phyloP scores from a whole-genome alignment of 2,329 filamentous ascomycete species.

The Mollisiaceae sp. region DNA sequence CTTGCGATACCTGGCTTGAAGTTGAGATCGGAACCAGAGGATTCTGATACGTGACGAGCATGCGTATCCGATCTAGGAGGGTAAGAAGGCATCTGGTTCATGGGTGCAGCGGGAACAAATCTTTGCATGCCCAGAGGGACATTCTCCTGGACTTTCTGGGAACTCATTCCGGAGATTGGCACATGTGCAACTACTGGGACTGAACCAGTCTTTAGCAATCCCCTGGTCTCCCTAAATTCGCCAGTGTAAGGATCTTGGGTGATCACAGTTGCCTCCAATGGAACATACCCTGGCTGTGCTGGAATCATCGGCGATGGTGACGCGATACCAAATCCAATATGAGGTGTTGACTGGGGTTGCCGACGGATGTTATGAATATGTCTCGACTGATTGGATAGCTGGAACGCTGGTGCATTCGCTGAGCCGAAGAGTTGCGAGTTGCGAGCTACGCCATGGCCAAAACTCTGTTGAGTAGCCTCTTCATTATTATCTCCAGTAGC shows the following conservation, averaged over 20 bases:
- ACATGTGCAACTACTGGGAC: constrained; percentile 22
- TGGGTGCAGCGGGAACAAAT: background rate
- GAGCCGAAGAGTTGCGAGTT: background rate
- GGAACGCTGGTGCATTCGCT: background rate
- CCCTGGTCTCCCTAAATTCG: constrained; percentile 18
- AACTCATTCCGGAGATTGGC: constrained; percentile 13
- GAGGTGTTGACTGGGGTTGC: background rate
- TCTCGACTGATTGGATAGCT: background rate
- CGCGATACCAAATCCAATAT: background rate
- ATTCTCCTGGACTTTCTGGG: background rate
- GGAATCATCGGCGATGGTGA: background rate
- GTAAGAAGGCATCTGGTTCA: background rate
- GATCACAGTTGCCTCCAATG: constrained; percentile 20
- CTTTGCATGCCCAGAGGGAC: background rate
- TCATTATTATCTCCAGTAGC: constrained; percentile 6
- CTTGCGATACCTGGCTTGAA: constrained; percentile 20
- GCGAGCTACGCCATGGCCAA: too few species aligned
- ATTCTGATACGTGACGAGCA: constrained; percentile 17
- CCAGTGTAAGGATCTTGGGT: constrained; percentile 16
- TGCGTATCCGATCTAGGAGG: constrained; percentile 17
- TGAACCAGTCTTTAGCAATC: constrained; percentile 17
- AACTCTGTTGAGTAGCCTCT: background rate
- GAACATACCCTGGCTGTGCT: background rate
- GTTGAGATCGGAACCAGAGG: constrained; percentile 14
- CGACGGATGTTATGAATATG: background rate